Percentiles rank a stretch among this genome's conserved stretches.
phyloP scores from a whole-genome alignment of 1,284 basidiomycete species.

The Retiboletus flavoniger region DNA sequence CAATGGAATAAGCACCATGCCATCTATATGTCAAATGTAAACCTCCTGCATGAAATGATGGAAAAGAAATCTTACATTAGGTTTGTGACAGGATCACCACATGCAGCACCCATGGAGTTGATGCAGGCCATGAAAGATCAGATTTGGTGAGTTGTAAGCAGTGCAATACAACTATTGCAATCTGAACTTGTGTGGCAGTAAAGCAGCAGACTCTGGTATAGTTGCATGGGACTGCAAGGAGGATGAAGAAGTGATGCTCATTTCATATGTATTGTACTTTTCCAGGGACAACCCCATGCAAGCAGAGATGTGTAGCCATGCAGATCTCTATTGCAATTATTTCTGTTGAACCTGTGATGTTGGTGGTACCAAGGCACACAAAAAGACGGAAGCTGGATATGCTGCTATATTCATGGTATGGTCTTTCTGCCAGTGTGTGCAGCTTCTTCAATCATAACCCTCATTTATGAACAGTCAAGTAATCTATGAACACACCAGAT shows the following conservation, averaged over 20 bases:
- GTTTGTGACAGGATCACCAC: constrained; percentile 32
- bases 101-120: constrained; percentile 29
- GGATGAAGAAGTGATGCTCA: constrained; percentile 25
- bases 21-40: constrained; percentile 27
- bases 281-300: constrained; percentile 40
- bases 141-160: constrained; percentile 14
- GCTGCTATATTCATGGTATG: not conserved
- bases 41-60: constrained; percentile 26
- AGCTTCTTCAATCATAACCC: not conserved
- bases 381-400: constrained; percentile 25
- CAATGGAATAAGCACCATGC: constrained; percentile 36
- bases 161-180: not conserved
- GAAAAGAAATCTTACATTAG: constrained; percentile 30
- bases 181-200: not conserved
- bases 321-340: constrained; percentile 29
- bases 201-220: not conserved
- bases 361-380: constrained; percentile 24
- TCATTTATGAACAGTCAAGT: not conserved
- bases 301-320: constrained; percentile 34
- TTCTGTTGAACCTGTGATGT: constrained; percentile 34
- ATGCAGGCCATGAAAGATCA: constrained; percentile 22
- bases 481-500: not conserved
- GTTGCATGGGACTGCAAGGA: constrained; percentile 24
- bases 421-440: no score
- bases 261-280: constrained; percentile 21